These are phyloP conservation scores for Schwanniomyces yamadae DNA, from an alignment of 805 yeast species.

Conservation along the genomic window DNA sequence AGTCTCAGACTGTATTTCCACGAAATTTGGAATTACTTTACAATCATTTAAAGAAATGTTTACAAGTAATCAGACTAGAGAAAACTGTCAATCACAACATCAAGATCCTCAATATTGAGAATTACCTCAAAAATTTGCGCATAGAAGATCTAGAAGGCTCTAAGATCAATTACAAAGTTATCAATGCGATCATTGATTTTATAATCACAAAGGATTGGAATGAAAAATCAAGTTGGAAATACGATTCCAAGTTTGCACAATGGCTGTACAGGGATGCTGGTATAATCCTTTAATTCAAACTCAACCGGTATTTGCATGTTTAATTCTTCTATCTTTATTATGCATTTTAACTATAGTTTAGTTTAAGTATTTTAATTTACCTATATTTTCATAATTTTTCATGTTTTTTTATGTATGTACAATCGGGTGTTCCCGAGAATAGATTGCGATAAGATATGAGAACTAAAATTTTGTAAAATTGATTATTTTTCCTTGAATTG, in stretches of 20 bases:
- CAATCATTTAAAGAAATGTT: constrained; percentile 11
- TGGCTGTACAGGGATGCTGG: constrained; percentile 13
- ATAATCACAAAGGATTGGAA: constrained; percentile 14
- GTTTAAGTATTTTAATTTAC: background rate
- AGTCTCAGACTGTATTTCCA: constrained; percentile 21
- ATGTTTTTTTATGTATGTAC: background rate
- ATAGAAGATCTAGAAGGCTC: constrained; percentile 10
- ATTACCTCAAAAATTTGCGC: constrained; percentile 13
- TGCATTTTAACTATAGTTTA: background rate
- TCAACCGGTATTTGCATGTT: background rate
- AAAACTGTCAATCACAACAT: constrained; percentile 4
- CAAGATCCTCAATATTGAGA: constrained; percentile 12
- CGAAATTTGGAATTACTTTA: constrained; percentile 10
- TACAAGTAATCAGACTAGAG: constrained; percentile 5
- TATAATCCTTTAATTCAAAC: background rate
- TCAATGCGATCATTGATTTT: constrained; percentile 28
- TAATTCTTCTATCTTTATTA: background rate
- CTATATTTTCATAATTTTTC: background rate
- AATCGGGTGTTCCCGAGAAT: constrained; percentile 1
- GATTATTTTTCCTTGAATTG: background rate
- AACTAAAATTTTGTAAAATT: background rate
- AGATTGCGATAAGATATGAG: background rate
- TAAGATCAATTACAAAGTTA: constrained; percentile 13
- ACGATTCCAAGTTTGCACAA: constrained; percentile 14
- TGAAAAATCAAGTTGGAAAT: constrained; percentile 23